These are phyloP conservation scores for Toxicodendron radicans DNA, from an alignment of 345 rosid genomes.

Conservation along the genomic window DNA sequence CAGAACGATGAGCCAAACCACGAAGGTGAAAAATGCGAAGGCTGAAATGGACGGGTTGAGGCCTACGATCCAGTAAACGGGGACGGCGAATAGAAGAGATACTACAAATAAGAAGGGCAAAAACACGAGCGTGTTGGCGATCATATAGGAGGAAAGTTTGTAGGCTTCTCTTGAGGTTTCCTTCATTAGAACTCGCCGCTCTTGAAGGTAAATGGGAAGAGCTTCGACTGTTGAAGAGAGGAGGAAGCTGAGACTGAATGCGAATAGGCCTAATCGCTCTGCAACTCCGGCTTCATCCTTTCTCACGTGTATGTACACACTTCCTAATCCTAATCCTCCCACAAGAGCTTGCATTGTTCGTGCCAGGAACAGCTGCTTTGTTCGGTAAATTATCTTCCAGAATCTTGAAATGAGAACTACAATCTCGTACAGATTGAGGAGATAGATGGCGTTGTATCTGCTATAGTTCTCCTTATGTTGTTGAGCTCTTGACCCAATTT, in stretches of 20 bases:
- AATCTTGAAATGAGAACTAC: slow-evolving; percentile 68
- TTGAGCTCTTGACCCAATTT: not conserved
- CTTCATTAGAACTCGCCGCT: slow-evolving; percentile 82
- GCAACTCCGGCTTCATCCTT: slow-evolving; percentile 64
- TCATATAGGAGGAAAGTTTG: slow-evolving; percentile 79
- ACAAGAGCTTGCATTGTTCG: slow-evolving; percentile 89
- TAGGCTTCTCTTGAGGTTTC: slow-evolving; percentile 84
- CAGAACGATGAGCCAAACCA: slow-evolving; percentile 74
- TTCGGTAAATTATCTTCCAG: slow-evolving; percentile 79
- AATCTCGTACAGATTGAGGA: slow-evolving; percentile 50
- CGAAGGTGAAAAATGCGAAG: slow-evolving; percentile 62
- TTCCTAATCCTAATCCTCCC: slow-evolving; percentile 76
- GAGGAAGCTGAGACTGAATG: slow-evolving; percentile 85
- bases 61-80: slow-evolving; percentile 90
- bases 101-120: slow-evolving; percentile 71
- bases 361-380: slow-evolving; percentile 75
- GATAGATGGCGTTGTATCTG: slow-evolving; percentile 11
- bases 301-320: slow-evolving; percentile 60
- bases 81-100: slow-evolving; percentile 65
- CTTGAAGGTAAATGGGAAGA: slow-evolving; percentile 83
- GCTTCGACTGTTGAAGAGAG: slow-evolving; percentile 94
- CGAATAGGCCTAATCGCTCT: slow-evolving; percentile 77
- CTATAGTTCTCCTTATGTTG: slow-evolving; percentile 21
- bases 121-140: slow-evolving; percentile 80
- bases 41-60: slow-evolving; percentile 65